These are phyloP conservation scores for Apophysomyces trapeziformis DNA, from an alignment of 371 early-diverging fungal genomes.

Conservation along the genomic window DNA sequence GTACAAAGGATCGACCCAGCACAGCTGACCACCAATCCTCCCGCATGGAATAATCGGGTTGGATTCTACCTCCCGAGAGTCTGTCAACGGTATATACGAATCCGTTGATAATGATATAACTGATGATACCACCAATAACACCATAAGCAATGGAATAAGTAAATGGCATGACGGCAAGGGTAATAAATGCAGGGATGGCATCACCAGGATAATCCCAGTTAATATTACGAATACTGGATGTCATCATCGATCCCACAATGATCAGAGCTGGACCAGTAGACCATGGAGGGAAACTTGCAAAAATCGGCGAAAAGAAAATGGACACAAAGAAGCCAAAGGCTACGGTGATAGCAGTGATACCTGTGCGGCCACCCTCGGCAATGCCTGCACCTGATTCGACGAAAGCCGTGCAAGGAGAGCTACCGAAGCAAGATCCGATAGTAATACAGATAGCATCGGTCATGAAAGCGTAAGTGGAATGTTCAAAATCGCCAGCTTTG, in stretches of 20 bases:
- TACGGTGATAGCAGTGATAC: constrained; percentile 68
- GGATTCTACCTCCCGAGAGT: constrained; percentile 50
- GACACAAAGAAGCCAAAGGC: constrained; percentile 71
- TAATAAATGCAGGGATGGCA: constrained; percentile 75
- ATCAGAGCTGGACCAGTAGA: constrained; percentile 81
- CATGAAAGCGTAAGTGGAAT: constrained; percentile 70
- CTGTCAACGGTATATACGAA: constrained; percentile 46
- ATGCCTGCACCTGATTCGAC: constrained; percentile 81
- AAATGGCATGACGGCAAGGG: constrained; percentile 75
- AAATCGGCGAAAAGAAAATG: constrained; percentile 79
- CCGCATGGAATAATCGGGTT: constrained; percentile 39
- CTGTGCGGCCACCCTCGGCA: constrained; percentile 77
- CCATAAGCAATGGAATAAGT: constrained; percentile 77
- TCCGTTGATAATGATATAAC: constrained; percentile 62
- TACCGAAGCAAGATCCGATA: constrained; percentile 72
- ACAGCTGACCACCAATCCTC: constrained; percentile 49
- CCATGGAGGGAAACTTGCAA: constrained; percentile 82
- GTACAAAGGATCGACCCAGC: constrained; percentile 31
- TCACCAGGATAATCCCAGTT: constrained; percentile 79
- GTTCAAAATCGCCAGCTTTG: constrained; percentile 74
- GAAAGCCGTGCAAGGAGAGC: constrained; percentile 74
- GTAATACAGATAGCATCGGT: constrained; percentile 67
- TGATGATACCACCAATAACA: constrained; percentile 63
- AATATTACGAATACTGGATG: constrained; percentile 63
- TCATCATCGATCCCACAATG: constrained; percentile 78